Evolutionary conservation across 441 rosid species (phyloP).

Genomic region (Gossypium trilobum): DNA sequence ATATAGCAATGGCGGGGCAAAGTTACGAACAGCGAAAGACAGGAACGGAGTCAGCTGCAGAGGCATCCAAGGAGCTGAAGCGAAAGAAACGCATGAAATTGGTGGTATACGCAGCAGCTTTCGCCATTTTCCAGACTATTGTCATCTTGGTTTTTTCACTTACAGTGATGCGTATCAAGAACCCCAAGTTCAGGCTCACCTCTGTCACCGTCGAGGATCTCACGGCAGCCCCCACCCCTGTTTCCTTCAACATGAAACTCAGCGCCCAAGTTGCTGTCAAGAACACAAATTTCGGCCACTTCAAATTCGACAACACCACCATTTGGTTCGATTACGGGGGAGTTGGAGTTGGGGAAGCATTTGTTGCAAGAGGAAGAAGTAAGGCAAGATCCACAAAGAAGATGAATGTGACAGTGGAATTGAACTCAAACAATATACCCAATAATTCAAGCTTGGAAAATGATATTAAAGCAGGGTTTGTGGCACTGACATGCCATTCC

Average conservation of each 20-base stretch:
- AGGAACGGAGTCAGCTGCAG: background rate
- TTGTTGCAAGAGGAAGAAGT: slow-evolving; percentile 26
- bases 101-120: background rate
- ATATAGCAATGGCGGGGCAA: background rate
- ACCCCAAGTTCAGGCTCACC: slow-evolving; percentile 1
- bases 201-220: slow-evolving; percentile 15
- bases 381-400: slow-evolving; percentile 30
- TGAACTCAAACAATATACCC: slow-evolving; percentile 21
- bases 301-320: slow-evolving; percentile 27
- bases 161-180: slow-evolving; percentile 4
- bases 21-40: background rate
- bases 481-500: slow-evolving; percentile 36
- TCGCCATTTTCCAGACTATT: background rate
- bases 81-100: slow-evolving; percentile 8
- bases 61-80: slow-evolving; percentile 6
- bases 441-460: slow-evolving; percentile 5
- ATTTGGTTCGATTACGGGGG: slow-evolving; percentile 22
- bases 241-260: slow-evolving; percentile 31
- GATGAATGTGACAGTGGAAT: slow-evolving; percentile 23
- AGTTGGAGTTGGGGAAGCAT: slow-evolving; percentile 30
- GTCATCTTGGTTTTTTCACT: slow-evolving; percentile 4
- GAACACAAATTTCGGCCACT: slow-evolving; percentile 49
- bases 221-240: slow-evolving; percentile 9
- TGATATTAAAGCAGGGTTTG: slow-evolving; percentile 31
- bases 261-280: slow-evolving; percentile 29